A percentile compares a stretch with the other conserved stretches of the same genome.
phyloP scores from a whole-genome alignment of 1,139 yeast genomes.

The Diutina siamensis region DNA sequence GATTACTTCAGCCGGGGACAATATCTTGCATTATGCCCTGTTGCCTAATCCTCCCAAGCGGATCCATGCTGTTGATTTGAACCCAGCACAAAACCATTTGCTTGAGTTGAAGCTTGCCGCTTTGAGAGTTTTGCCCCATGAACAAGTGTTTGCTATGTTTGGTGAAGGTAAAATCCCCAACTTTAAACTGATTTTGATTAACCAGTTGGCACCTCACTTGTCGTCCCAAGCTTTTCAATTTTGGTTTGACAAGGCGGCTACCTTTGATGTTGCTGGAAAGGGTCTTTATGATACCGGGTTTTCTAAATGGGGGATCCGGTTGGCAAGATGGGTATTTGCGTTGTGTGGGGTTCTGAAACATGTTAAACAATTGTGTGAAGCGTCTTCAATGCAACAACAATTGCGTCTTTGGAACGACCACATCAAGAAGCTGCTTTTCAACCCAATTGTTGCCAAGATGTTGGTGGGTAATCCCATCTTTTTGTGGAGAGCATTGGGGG shows the following conservation, averaged over 20 bases:
- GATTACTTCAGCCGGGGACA: conserved; percentile 81
- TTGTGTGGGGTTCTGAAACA: conserved; percentile 41
- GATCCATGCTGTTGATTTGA: conserved; percentile 77
- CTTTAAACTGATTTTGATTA: conserved; percentile 34
- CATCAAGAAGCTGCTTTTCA: conserved; percentile 59
- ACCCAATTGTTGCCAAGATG: conserved; percentile 54
- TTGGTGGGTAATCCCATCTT: conserved; percentile 73
- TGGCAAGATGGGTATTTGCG: conserved; percentile 50
- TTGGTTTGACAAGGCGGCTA: conserved; percentile 58
- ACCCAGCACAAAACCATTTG: conserved; percentile 74
- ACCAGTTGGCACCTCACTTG: conserved; percentile 52
- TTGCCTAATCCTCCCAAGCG: conserved; percentile 61
- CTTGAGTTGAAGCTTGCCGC: conserved; percentile 70
- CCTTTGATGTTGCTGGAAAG: conserved; percentile 40
- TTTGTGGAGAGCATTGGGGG: conserved; percentile 81
- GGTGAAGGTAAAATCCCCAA: conserved; percentile 60
- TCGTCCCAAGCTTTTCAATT: conserved; percentile 75
- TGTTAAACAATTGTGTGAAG: conserved; percentile 45
- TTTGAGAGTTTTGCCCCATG: conserved; percentile 44
- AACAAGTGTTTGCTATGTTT: conserved; percentile 61
- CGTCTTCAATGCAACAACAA: conserved; percentile 53
- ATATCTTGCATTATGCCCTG: conserved; percentile 60
- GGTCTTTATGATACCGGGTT: conserved; percentile 77
- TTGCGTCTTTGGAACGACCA: conserved; percentile 46
- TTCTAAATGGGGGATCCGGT: conserved; percentile 73